Evolutionary conservation across 2,329 filamentous ascomycete species (phyloP).

Genomic region (Periconia digitata): DNA sequence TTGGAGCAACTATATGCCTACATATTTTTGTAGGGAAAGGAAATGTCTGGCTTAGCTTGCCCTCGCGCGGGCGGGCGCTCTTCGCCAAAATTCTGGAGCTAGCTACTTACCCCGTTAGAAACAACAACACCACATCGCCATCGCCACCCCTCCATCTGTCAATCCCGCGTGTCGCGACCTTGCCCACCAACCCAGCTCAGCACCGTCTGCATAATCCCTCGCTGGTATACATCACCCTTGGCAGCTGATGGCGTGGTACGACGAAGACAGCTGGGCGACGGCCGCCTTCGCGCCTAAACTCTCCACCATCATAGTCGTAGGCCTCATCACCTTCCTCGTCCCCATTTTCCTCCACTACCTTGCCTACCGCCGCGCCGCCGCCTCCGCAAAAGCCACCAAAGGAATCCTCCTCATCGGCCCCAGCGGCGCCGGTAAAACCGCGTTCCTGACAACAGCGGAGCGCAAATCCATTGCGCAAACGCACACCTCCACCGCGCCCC

Average conservation of each 20-base stretch:
- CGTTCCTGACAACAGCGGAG: conserved; percentile 72
- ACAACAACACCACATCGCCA: background rate
- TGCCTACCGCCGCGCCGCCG: conserved; percentile 67
- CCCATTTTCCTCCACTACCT: conserved; percentile 77
- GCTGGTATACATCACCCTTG: too few relatives aligned
- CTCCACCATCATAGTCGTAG: conserved; percentile 64
- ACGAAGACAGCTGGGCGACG: conserved; percentile 48
- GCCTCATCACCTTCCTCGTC: conserved; percentile 69
- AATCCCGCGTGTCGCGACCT: too few relatives aligned
- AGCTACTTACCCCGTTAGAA: too few relatives aligned
- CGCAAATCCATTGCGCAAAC: conserved; percentile 58
- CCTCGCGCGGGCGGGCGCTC: background rate
- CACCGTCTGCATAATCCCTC: background rate
- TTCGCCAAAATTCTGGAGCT: too few relatives aligned
- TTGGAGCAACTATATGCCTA: too few relatives aligned
- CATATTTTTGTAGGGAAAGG: too few relatives aligned
- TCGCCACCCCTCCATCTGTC: background rate
- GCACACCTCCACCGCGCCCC: conserved; percentile 48
- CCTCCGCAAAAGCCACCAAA: conserved; percentile 71
- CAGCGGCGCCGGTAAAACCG: conserved; percentile 82
- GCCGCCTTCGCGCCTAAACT: conserved; percentile 49
- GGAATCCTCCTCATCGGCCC: conserved; percentile 83
- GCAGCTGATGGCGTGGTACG: conserved; percentile 44
- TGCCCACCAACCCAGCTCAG: background rate
- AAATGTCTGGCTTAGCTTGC: too few relatives aligned